Evolutionary conservation across 2,329 filamentous ascomycete genomes (phyloP), one percentile per base, ranked within the genome.

Genomic region (Podosphaera leucotricha): DNA sequence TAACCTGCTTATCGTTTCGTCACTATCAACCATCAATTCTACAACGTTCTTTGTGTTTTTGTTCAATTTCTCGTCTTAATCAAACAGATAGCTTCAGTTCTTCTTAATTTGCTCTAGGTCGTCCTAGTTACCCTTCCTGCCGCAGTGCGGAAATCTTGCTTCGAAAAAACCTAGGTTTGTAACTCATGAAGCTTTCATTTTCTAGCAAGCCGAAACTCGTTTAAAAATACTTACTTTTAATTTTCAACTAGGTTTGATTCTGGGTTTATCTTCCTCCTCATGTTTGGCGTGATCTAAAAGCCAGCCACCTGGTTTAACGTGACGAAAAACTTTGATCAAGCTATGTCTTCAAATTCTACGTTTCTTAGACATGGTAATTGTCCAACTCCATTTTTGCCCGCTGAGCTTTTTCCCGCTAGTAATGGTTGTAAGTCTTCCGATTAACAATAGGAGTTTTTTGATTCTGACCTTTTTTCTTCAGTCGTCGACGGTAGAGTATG

Each of bases 331-430:
- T n/a, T 33, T 6, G 28, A 33, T 33, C 28, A 13, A 33, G 15
- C 8, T 1, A 40, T 40, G 38, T 40, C 38, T 24, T 38, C 33
- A 43, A 43, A 43, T 43, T 37, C 19, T 38, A 37, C 41, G 2
- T 5, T 10, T 6, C 11, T 26, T 21, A 26, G 38, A 19, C 37
- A 19, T 11, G 38, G 38, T 3, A 30, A 20, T 8, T 92, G 83
- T 59, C 71, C 72, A 15, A 51, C 66, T 43, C 83, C 83, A 4
- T 87, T 90, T 56, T 67, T 77, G 49, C 72, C 81, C 56, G 67
- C 68, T 46, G 60, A 61, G 24, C 59, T 68, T 46, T 92, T 78
- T 55, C 70, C 68, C 40, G 51, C 59, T 20, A 62, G 58, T 38
- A 72, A 70, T 54, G 81, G 81, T 61, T 82, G 80, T 86, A 71